phyloP scores from a whole-genome alignment of 2,329 filamentous ascomycete species.

The Ophiostoma tasmaniense region DNA sequence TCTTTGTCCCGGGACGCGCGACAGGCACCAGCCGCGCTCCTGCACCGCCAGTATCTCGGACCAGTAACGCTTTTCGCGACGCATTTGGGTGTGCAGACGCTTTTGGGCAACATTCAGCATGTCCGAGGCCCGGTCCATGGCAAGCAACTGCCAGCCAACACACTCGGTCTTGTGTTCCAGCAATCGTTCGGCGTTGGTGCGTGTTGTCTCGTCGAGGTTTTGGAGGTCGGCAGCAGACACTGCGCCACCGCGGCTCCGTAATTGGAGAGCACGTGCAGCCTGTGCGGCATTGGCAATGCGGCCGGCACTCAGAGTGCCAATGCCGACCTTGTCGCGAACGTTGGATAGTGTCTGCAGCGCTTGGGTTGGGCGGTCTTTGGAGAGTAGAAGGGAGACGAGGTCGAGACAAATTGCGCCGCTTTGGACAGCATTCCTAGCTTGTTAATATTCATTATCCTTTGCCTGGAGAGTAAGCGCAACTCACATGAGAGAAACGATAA shows the following conservation, averaged over 20 bases:
- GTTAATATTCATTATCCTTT: neutral
- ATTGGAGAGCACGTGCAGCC: constrained; percentile 27
- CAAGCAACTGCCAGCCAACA: constrained; percentile 69
- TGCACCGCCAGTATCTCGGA: constrained; percentile 72
- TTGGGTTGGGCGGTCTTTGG: constrained; percentile 67
- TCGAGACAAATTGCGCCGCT: constrained; percentile 65
- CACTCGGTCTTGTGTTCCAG: constrained; percentile 50
- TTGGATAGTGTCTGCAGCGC: constrained; percentile 63
- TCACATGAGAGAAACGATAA: constrained; percentile 50
- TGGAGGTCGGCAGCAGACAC: neutral
- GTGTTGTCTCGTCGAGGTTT: constrained; percentile 29
- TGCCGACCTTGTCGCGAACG: constrained; percentile 59
- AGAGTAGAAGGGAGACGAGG: constrained; percentile 72
- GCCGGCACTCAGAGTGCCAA: constrained; percentile 65
- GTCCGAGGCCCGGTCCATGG: constrained; percentile 65
- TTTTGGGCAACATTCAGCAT: constrained; percentile 63
- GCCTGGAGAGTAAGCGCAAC: neutral
- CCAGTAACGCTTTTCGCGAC: constrained; percentile 81
- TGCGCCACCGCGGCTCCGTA: neutral
- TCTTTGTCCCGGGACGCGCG: constrained; percentile 62
- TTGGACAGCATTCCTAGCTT: constrained; percentile 41
- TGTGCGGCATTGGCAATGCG: constrained; percentile 53
- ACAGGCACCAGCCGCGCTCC: constrained; percentile 79
- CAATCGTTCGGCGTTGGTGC: constrained; percentile 29
- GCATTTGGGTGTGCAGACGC: constrained; percentile 67